Percentiles rank a stretch among this genome's conserved stretches.
Evolutionary conservation across 345 rosid genomes (phyloP).

Genomic region (Sonneratia caseolaris): DNA sequence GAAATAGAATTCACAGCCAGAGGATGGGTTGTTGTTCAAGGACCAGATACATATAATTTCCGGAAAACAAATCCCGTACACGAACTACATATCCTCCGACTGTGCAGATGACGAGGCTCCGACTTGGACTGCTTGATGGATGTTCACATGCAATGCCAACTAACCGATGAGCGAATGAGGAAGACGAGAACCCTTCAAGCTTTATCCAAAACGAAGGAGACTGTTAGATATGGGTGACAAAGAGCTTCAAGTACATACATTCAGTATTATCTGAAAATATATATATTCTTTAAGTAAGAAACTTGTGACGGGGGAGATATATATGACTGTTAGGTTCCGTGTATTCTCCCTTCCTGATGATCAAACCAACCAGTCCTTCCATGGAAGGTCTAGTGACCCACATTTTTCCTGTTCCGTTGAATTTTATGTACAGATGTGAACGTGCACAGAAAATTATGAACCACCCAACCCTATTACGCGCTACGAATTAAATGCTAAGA

Average conservation of each 20-base stretch:
- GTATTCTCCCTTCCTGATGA: neutral
- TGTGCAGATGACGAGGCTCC: neutral
- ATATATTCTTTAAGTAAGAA: no score
- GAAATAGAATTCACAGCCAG: no score
- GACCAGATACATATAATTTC: neutral
- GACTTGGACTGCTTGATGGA: neutral
- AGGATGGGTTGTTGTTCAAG: neutral
- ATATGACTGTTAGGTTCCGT: slow-evolving; percentile 3
- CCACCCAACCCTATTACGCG: no score
- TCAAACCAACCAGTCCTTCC: slow-evolving; percentile 10
- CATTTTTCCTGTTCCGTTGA: neutral
- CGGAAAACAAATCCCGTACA: neutral
- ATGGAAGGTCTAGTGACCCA: neutral
- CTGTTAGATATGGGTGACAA: neutral
- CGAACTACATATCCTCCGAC: neutral
- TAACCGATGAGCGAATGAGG: neutral
- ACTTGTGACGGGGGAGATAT: neutral
- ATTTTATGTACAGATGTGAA: neutral
- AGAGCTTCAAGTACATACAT: neutral
- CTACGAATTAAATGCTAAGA: no score
- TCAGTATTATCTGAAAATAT: neutral
- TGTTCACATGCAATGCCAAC: neutral
- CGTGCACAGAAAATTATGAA: neutral
- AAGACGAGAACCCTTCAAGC: neutral
- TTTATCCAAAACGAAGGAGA: neutral